Base-by-base conservation (phyloP, 345 rosid species). In the Salix dunnii region DNA sequence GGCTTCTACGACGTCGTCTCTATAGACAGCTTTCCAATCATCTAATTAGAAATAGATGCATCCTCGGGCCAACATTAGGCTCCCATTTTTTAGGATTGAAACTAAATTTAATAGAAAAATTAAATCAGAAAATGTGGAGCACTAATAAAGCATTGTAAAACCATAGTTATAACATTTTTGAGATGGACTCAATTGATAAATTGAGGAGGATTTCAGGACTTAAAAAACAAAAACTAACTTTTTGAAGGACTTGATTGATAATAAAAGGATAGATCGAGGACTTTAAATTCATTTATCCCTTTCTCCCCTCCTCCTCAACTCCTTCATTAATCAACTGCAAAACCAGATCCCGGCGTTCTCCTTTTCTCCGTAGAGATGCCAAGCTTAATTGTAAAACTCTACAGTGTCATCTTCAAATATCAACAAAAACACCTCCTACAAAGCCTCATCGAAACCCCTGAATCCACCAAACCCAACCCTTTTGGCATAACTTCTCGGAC, bases 391-490 rank as follows among this genome's bases (percentile, higher is more conserved):
- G 89, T 87, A 25, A 86, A 87, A 76, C 86, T 92, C 31, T 86
- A 87, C 71, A 87, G 92, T 74, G 81, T 89, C 79, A 84, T 86
- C 86, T 89, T 89, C 86, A 92, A 92, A 81, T 79, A 88, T 80
- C 86, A 84, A 30, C 82, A 79, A 81, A 92, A 84, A 65, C 88
- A 83, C 68, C 88, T 78, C 25, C 83, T 90, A 1, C 86, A 85
- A 35, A 88, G 79, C 65, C 86, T 87, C 6, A 74, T 82, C 25
- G 85, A 85, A 62, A 14, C 81, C 51, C 78, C 87, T 27, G 40
- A 79, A 18, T 12, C 51, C 81, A 58, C 23, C 63, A 58, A 58
- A 58, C 17, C n/a, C 12, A 73, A 84, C 71, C 66, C 89, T 0
- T 92, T 87, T 43, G 92, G 92, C 13, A 77, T 85, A 18, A 85